Evolutionary conservation across 306 rosid genomes (phyloP), one percentile per base, ranked within the genome.

Genomic region (Quercus berberidifolia): DNA sequence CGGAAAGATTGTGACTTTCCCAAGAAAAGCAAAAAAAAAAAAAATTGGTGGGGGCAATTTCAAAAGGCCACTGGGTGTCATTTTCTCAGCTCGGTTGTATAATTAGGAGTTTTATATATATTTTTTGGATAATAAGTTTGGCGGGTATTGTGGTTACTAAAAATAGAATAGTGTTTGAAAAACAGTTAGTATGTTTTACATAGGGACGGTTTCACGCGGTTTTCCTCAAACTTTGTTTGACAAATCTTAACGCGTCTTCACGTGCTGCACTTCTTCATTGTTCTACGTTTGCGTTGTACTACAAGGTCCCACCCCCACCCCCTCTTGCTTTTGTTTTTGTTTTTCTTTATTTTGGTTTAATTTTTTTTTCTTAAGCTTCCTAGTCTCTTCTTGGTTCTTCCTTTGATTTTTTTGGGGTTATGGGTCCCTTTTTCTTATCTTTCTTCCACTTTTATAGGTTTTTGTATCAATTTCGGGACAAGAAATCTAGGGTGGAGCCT

Each of bases 241-340:
- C 82, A 84, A 72, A 72, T 26, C 54, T 14, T 15, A 82, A 84
- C 87, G 85, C 87, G 87, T 60, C 77, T 76, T 84, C 87, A 77
- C 87, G 87, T 84, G 87, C 46, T 49, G 26, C 43, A n/a, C 67
- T 21, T 3, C 11, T 49, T 49, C 15, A 49, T 12, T 12, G 17
- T 12, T 49, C 54, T 49, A 12, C 15, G 54, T 49, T 49, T 13
- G 14, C 13, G 54, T 49, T 49, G 30, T 60, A 4, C 67, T 30
- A 12, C 13, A 21, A 11, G 67, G 17, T 14, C 67, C 67, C 67
- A 25, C 67, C 5, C 67, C 67, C 67, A 25, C 67, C 5, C 70
- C 12, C 23, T 57, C 12, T 2, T 57, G 10, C 71, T 41, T 41
- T 41, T 18, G 3, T 30, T 65, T 63, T 20, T 65, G 33, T 64